Percentiles rank a stretch among this genome's conserved stretches.
Conservation (phyloP, 2,329 filamentous ascomycete species). For the Paracamarosporium sp. region DNA sequence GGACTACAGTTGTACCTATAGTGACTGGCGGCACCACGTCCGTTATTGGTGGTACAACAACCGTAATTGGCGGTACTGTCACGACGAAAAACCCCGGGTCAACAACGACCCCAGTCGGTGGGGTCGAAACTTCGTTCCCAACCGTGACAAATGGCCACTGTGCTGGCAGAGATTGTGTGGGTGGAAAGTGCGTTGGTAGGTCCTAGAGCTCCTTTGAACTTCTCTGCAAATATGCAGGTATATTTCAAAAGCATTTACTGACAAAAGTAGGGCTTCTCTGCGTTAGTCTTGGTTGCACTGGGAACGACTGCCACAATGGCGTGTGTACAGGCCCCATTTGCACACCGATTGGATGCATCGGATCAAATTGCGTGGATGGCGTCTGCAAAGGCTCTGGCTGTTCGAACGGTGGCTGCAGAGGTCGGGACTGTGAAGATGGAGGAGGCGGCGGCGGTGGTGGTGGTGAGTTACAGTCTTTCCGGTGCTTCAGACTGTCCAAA, state of each 20-base stretch:
- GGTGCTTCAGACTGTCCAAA: background rate
- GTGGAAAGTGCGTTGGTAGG: background rate
- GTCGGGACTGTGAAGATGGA: background rate
- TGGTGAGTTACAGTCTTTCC: background rate
- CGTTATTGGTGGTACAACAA: background rate
- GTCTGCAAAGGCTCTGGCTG: background rate
- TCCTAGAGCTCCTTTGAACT: background rate
- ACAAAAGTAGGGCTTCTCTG: background rate
- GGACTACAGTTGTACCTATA: background rate
- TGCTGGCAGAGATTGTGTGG: background rate
- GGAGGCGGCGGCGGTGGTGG: background rate
- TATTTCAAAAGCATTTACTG: background rate
- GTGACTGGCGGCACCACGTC: background rate
- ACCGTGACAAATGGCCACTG: constrained; percentile 1
- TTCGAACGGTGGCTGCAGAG: background rate
- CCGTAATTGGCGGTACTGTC: background rate
- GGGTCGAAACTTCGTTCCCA: background rate
- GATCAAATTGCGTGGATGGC: constrained; percentile 1
- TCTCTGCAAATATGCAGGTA: too few relatives aligned
- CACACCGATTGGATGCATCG: background rate
- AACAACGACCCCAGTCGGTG: background rate
- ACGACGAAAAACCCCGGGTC: background rate
- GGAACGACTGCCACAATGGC: background rate
- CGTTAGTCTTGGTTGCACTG: background rate
- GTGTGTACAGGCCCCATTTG: background rate